Evolutionary conservation across 2,329 filamentous ascomycete genomes (phyloP).

Genomic region (Emmonsiellopsis sp.): DNA sequence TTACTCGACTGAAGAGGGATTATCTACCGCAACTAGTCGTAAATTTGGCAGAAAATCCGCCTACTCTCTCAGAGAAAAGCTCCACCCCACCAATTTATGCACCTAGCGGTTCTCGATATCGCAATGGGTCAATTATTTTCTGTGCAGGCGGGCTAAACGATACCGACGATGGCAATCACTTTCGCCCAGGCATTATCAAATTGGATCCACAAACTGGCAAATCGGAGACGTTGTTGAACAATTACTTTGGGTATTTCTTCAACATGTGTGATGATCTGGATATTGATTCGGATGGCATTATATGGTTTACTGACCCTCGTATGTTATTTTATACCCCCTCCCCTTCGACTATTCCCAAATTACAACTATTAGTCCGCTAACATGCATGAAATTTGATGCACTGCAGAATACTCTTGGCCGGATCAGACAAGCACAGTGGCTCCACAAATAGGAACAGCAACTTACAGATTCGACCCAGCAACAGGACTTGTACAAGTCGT

Average conservation of each 20-base stretch:
- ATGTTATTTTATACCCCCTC: conserved; percentile 18
- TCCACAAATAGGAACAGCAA: conserved; percentile 22
- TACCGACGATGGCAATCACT: conserved; percentile 26
- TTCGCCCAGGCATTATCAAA: conserved; percentile 32
- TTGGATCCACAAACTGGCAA: conserved; percentile 37
- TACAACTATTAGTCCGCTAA: conserved; percentile 15
- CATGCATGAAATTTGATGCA: background rate
- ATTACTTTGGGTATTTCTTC: conserved; percentile 39
- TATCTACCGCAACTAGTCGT: conserved; percentile 30
- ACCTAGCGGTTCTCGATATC: conserved; percentile 33
- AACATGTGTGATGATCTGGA: conserved; percentile 12
- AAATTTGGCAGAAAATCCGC: conserved; percentile 35
- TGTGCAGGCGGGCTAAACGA: conserved; percentile 28
- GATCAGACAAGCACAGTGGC: conserved; percentile 26
- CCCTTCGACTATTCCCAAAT: background rate
- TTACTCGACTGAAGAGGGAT: conserved; percentile 28
- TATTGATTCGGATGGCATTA: conserved; percentile 21
- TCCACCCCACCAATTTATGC: conserved; percentile 36
- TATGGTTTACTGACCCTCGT: conserved; percentile 43
- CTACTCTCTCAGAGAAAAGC: conserved; percentile 28
- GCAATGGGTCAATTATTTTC: conserved; percentile 32
- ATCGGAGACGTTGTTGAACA: conserved; percentile 34
- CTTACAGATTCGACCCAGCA: conserved; percentile 34
- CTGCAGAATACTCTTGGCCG: conserved; percentile 26
- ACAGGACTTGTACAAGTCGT: conserved; percentile 34